Conservation (phyloP, 2,329 filamentous ascomycete genomes). For the Pyrenophora teres region DNA sequence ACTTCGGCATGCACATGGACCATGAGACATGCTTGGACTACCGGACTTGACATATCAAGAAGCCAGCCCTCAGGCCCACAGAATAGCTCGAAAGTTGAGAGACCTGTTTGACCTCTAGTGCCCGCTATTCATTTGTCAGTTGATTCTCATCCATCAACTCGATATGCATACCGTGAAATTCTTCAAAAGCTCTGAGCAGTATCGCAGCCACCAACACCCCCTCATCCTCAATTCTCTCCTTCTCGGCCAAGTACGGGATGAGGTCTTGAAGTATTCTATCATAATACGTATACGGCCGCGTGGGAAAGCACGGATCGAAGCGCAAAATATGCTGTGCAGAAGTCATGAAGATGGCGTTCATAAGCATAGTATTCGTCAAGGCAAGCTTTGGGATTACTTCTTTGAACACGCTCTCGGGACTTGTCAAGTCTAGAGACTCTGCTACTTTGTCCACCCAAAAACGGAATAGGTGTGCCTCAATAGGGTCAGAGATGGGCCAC, state of each 20-base stretch:
- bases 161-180: conserved; percentile 19
- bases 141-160: background rate
- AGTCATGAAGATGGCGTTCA: conserved; percentile 48
- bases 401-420: conserved; percentile 16
- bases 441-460: conserved; percentile 22
- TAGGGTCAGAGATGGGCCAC: conserved; percentile 17
- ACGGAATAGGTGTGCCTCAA: conserved; percentile 21
- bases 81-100: conserved; percentile 25
- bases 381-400: conserved; percentile 19
- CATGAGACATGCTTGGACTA: conserved; percentile 26
- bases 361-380: conserved; percentile 47
- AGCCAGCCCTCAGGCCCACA: conserved; percentile 18
- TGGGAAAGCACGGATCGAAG: conserved; percentile 17
- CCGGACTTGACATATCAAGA: conserved; percentile 15
- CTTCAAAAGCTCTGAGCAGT: conserved; percentile 24
- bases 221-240: conserved; percentile 23
- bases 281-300: conserved; percentile 23
- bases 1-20: conserved; percentile 25
- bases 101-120: conserved; percentile 18
- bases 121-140: conserved; percentile 22
- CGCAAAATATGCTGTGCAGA: conserved; percentile 48
- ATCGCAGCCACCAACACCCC: conserved; percentile 23
- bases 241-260: conserved; percentile 23
- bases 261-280: conserved; percentile 20
- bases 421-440: conserved; percentile 20